phyloP scores from a whole-genome alignment of 2,329 filamentous ascomycete genomes.

The Diaporthe sp. region DNA sequence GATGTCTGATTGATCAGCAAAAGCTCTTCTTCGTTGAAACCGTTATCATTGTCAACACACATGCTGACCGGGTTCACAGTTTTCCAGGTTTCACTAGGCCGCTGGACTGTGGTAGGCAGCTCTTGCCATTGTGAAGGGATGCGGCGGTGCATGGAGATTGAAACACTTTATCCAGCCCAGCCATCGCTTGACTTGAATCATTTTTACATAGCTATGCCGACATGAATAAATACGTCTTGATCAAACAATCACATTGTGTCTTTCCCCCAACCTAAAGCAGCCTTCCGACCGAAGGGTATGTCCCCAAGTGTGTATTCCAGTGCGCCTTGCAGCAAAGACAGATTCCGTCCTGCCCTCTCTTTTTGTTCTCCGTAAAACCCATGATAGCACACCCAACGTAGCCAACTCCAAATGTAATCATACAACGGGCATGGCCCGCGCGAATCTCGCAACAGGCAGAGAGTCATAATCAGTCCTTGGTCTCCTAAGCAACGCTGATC shows the following conservation, averaged over 20 bases:
- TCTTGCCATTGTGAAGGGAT: not conserved
- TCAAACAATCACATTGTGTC: conserved; percentile 17
- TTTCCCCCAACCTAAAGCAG: not conserved
- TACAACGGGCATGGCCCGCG: not conserved
- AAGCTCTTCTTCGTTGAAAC: conserved; percentile 5
- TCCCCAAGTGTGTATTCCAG: conserved; percentile 43
- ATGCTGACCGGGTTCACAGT: conserved; percentile 30
- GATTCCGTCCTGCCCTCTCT: conserved; percentile 10
- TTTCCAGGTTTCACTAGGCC: not conserved
- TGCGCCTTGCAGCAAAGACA: conserved; percentile 41
- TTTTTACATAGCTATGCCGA: not conserved
- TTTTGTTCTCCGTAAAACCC: conserved; percentile 26
- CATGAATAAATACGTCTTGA: not conserved
- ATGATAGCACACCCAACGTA: not conserved
- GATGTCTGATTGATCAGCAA: conserved; percentile 74
- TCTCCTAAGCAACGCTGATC: conserved; percentile 52
- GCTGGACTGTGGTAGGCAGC: not conserved
- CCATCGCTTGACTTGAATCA: not conserved
- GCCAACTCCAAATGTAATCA: conserved; percentile 12
- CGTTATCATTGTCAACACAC: not conserved
- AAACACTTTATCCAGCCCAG: not conserved
- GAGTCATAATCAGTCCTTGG: not conserved
- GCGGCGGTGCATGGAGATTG: not conserved
- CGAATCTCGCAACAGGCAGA: not conserved
- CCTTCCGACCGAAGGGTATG: conserved; percentile 16